Conservation (phyloP, 306 rosid genomes). For the Quercus variabilis region DNA sequence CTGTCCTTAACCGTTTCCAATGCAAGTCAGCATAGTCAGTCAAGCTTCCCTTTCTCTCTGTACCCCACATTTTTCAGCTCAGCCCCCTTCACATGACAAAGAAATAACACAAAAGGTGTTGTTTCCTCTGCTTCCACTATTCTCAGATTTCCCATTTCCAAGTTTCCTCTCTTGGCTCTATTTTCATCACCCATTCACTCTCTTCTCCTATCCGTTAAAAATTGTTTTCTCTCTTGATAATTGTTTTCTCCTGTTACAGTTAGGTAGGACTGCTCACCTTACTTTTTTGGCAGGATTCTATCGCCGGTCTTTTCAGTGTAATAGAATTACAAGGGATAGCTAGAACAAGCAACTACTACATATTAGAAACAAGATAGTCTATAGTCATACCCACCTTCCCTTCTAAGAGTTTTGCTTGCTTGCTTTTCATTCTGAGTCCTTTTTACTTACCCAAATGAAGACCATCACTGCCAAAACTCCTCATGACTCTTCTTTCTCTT, state of each 20-base stretch:
- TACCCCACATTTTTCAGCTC: conserved; percentile 15
- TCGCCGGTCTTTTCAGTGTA: conserved; percentile 26
- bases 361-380: background rate
- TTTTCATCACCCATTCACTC: background rate
- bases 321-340: conserved; percentile 11
- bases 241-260: conserved; percentile 26
- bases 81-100: conserved; percentile 12
- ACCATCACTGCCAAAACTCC: conserved; percentile 70
- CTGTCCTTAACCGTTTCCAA: conserved; percentile 37
- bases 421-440: background rate
- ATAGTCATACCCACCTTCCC: conserved; percentile 1
- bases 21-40: conserved; percentile 17
- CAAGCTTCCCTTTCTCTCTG: background rate
- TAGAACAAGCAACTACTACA: background rate
- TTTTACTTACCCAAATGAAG: conserved; percentile 32
- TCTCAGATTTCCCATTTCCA: conserved; percentile 1
- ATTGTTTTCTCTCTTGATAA: background rate
- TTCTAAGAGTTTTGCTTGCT: background rate
- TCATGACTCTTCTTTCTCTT: conserved; percentile 76
- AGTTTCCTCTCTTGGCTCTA: background rate
- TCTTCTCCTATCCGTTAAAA: background rate
- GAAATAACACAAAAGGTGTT: conserved; percentile 16
- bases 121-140: conserved; percentile 9
- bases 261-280: conserved; percentile 74
- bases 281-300: conserved; percentile 40